Evolutionary conservation across 176 grass and related monocot species (phyloP).

Genomic region (Panicum miliaceum): DNA sequence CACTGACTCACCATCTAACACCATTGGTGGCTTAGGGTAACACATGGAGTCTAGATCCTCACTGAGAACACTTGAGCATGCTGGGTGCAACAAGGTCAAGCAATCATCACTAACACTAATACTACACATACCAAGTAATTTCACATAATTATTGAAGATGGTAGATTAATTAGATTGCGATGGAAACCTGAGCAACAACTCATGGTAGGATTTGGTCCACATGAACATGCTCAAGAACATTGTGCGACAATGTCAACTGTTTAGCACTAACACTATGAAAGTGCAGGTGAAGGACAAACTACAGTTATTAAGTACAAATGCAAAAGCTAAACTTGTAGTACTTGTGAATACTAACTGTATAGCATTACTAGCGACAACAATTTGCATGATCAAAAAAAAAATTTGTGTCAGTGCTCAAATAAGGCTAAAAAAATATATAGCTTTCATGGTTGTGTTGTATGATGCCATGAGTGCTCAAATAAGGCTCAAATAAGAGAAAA

Average conservation of each 20-base stretch:
- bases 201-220: neutral
- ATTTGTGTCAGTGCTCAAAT: too few relatives aligned
- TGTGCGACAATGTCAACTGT: too few relatives aligned
- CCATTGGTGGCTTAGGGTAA: neutral
- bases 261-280: too few relatives aligned
- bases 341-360: neutral
- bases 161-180: too few relatives aligned
- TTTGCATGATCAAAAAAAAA: neutral
- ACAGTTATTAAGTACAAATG: too few relatives aligned
- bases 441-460: too few relatives aligned
- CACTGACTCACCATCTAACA: neutral
- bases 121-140: neutral
- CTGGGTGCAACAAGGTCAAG: slow-evolving; percentile 23
- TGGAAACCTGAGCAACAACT: slow-evolving; percentile 2
- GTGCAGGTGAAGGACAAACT: too few relatives aligned
- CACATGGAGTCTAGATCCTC: neutral
- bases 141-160: neutral
- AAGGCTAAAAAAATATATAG: too few relatives aligned
- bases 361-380: neutral
- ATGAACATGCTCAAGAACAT: too few relatives aligned
- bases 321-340: neutral
- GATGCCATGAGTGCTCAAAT: too few relatives aligned
- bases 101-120: neutral
- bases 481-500: too few relatives aligned
- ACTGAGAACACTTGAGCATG: neutral